phyloP scores from a whole-genome alignment of 1,284 basidiomycete genomes.

The Omphalotus olearius region DNA sequence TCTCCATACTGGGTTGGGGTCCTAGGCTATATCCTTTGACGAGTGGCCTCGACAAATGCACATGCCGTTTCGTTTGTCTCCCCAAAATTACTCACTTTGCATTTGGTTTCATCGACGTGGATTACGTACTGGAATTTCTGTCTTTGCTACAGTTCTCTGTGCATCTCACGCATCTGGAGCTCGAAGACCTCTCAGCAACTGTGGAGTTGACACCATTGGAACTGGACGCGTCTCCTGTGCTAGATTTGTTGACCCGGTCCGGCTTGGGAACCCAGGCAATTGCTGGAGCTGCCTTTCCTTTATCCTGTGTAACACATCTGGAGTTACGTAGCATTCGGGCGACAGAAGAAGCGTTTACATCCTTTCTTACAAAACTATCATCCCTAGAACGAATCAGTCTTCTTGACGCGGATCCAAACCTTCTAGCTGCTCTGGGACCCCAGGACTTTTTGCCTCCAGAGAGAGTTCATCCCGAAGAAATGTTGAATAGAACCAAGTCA shows the following conservation, averaged over 20 bases:
- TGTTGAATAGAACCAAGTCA: not conserved
- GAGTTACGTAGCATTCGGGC: slow-evolving; percentile 9
- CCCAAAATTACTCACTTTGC: slow-evolving; percentile 31
- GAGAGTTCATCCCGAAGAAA: not conserved
- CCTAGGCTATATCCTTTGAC: slow-evolving; percentile 27
- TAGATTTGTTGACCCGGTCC: slow-evolving; percentile 24
- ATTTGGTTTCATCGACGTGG: slow-evolving; percentile 43
- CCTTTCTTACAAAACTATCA: slow-evolving; percentile 3
- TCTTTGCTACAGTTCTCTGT: slow-evolving; percentile 34
- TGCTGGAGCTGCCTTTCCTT: slow-evolving; percentile 3
- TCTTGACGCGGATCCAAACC: not conserved
- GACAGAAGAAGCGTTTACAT: slow-evolving; percentile 2
- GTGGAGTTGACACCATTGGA: slow-evolving; percentile 27
- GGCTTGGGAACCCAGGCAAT: not conserved
- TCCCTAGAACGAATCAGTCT: slow-evolving; percentile 9
- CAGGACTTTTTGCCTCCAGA: not conserved
- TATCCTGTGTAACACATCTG: slow-evolving; percentile 2
- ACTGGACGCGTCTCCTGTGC: slow-evolving; percentile 28
- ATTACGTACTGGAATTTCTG: slow-evolving; percentile 37
- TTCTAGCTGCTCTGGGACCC: slow-evolving; percentile 5
- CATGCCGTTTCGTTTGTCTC: slow-evolving; percentile 26
- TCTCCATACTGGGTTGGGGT: slow-evolving; percentile 48
- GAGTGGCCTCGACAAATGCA: not conserved
- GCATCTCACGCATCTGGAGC: slow-evolving; percentile 21
- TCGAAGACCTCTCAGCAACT: slow-evolving; percentile 41